phyloP scores from a whole-genome alignment of 805 yeast species.

The Suhomyces sp. region DNA sequence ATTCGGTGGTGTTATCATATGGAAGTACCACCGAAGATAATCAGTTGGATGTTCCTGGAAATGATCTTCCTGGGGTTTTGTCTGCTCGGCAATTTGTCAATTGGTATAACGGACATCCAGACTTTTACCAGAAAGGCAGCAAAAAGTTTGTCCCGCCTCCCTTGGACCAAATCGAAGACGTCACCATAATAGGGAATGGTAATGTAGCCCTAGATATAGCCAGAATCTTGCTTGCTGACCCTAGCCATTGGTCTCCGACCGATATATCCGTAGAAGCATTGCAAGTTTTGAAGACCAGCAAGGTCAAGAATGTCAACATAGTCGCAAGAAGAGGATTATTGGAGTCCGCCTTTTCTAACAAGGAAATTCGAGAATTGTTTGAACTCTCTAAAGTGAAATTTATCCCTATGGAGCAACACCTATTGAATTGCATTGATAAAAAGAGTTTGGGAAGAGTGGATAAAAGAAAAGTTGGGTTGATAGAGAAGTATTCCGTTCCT shows the following conservation, averaged over 20 bases:
- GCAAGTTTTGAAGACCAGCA: slow-evolving; percentile 46
- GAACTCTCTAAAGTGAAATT: slow-evolving; percentile 54
- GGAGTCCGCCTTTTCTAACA: slow-evolving; percentile 87
- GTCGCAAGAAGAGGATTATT: slow-evolving; percentile 84
- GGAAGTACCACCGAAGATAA: slow-evolving; percentile 68
- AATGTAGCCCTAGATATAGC: slow-evolving; percentile 94
- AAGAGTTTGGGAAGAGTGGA: slow-evolving; percentile 49
- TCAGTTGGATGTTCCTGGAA: slow-evolving; percentile 58
- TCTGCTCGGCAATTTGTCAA: slow-evolving; percentile 86
- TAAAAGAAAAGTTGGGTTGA: slow-evolving; percentile 63
- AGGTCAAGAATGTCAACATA: slow-evolving; percentile 62
- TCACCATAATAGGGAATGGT: slow-evolving; percentile 91
- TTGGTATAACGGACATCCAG: slow-evolving; percentile 95
- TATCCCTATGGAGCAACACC: slow-evolving; percentile 32
- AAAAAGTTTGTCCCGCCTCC: slow-evolving; percentile 43
- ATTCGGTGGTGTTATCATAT: slow-evolving; percentile 75
- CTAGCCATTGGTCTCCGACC: slow-evolving; percentile 59
- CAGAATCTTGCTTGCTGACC: slow-evolving; percentile 63
- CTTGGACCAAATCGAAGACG: slow-evolving; percentile 57
- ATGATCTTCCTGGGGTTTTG: slow-evolving; percentile 60
- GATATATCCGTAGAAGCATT: slow-evolving; percentile 71
- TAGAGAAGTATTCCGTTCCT: slow-evolving; percentile 45
- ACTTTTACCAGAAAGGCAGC: slow-evolving; percentile 36
- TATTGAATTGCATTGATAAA: slow-evolving; percentile 26
- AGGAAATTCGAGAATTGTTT: slow-evolving; percentile 83